These are phyloP conservation scores for Kwoniella shandongensis DNA, from an alignment of 768 basidiomycete genomes.

Conservation along the genomic window DNA sequence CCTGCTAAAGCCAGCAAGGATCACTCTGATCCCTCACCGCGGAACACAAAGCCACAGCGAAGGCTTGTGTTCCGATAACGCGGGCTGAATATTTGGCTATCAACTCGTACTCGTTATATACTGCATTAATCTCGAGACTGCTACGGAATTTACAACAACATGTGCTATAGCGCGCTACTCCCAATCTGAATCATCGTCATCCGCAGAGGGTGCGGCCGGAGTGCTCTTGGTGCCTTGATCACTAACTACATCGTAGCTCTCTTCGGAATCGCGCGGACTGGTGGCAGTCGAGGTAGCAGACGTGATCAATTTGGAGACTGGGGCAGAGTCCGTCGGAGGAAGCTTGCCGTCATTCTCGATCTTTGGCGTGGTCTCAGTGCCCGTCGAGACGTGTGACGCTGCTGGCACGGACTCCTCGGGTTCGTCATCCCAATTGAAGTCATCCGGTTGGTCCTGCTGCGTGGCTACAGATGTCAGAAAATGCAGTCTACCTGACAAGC, in stretches of 20 bases:
- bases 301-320: not conserved
- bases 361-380: slow-evolving; percentile 13
- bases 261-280: slow-evolving; percentile 47
- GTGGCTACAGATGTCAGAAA: slow-evolving; percentile 19
- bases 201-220: slow-evolving; percentile 13
- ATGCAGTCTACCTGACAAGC: slow-evolving; percentile 10
- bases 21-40: too few relatives aligned
- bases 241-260: slow-evolving; percentile 51
- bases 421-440: slow-evolving; percentile 54
- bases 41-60: too few relatives aligned
- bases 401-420: slow-evolving; percentile 36
- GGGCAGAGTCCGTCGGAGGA: not conserved
- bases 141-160: too few relatives aligned
- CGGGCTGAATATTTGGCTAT: too few relatives aligned
- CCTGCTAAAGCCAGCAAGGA: too few relatives aligned
- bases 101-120: too few relatives aligned
- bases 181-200: slow-evolving; percentile 52
- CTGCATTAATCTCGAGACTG: too few relatives aligned
- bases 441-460: slow-evolving; percentile 39
- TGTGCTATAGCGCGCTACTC: slow-evolving; percentile 24
- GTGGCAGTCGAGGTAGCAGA: slow-evolving; percentile 36
- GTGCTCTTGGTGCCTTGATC: slow-evolving; percentile 33
- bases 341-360: slow-evolving; percentile 19
- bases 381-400: slow-evolving; percentile 5
- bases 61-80: too few relatives aligned